Evolutionary conservation across 1,139 yeast genomes (phyloP).

Genomic region (Diutina sp.): DNA sequence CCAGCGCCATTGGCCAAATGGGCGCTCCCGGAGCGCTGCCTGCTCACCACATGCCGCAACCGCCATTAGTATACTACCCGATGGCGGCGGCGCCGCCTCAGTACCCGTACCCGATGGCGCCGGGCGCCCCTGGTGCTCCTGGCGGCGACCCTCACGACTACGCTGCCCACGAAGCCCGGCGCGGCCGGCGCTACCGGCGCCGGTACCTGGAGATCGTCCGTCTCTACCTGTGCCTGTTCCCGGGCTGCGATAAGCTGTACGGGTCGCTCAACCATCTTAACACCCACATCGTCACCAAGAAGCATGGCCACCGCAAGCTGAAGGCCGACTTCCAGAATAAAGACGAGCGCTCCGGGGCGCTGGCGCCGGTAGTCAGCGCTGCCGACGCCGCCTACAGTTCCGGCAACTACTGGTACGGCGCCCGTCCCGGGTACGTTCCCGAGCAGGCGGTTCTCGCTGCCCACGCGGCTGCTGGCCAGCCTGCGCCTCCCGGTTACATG

Average conservation of each 20-base stretch:
- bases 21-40: background rate
- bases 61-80: background rate
- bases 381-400: background rate
- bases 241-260: conserved; percentile 56
- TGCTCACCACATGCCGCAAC: background rate
- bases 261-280: conserved; percentile 70
- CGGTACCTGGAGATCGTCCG: conserved; percentile 61
- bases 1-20: background rate
- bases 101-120: background rate
- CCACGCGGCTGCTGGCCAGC: conserved; percentile 2
- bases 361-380: background rate
- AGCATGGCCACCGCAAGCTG: conserved; percentile 56
- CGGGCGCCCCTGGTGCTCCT: background rate
- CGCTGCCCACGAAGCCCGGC: background rate
- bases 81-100: background rate
- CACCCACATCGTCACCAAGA: conserved; percentile 62
- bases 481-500: background rate
- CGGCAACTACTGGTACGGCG: conserved; percentile 1
- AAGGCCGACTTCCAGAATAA: conserved; percentile 49
- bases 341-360: background rate
- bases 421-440: background rate
- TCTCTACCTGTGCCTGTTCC: conserved; percentile 46
- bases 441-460: background rate
- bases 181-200: conserved; percentile 41
- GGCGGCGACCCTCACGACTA: conserved; percentile 1